Conservation (phyloP, 1,284 basidiomycete genomes). For the Pholiota adiposa region DNA sequence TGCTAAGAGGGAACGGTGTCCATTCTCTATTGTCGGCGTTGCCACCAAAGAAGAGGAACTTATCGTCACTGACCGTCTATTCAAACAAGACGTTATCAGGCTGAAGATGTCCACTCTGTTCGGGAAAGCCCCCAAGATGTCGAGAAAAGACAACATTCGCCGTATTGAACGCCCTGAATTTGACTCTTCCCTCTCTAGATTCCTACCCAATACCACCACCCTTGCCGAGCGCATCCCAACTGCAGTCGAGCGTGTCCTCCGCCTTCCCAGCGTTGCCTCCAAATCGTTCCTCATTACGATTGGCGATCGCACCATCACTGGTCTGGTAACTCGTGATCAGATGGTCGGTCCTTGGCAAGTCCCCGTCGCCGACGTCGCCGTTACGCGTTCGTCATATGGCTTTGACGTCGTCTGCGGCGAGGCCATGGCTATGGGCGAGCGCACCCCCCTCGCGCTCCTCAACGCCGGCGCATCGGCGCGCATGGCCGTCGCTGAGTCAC, state of each 20-base stretch:
- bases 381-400: conserved; percentile 93
- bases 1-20: conserved; percentile 89
- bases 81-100: conserved; percentile 82
- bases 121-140: conserved; percentile 95
- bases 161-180: conserved; percentile 60
- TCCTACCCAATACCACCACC: conserved; percentile 53
- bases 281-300: conserved; percentile 99
- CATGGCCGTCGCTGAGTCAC: conserved; percentile 94
- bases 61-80: conserved; percentile 88
- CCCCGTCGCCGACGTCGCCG: conserved; percentile 96
- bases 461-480: conserved; percentile 89
- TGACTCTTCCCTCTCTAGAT: conserved; percentile 72
- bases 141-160: conserved; percentile 70
- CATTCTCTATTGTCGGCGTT: conserved; percentile 88
- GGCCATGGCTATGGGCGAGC: conserved; percentile 98
- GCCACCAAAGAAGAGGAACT: conserved; percentile 85
- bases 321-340: conserved; percentile 94
- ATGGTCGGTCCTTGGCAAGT: conserved; percentile 99
- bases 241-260: conserved; percentile 84
- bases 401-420: conserved; percentile 87
- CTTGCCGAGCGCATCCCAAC: conserved; percentile 49
- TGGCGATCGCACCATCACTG: conserved; percentile 93
- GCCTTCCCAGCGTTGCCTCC: conserved; percentile 90
- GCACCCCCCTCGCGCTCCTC: conserved; percentile 91
- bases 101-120: conserved; percentile 96